A percentile compares a stretch with the other conserved stretches of the same genome.
Conservation (phyloP, 1,284 basidiomycete genomes). For the Ceratobasidium sp. region DNA sequence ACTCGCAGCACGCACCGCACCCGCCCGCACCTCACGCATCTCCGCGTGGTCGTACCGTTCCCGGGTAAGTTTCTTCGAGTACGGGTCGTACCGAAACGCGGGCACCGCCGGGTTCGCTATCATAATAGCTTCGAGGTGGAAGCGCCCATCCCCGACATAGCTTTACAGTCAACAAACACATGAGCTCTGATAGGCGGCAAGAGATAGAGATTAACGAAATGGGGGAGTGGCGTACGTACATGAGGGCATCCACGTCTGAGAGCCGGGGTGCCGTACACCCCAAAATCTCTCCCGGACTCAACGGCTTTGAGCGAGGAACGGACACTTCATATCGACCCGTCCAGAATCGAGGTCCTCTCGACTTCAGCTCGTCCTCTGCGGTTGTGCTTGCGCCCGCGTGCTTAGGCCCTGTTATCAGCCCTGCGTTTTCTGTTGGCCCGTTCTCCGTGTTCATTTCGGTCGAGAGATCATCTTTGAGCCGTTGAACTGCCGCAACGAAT, state of each 20-base stretch:
- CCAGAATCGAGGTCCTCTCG: slow-evolving; percentile 52
- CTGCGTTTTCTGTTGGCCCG: neutral
- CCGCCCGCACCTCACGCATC: slow-evolving; percentile 83
- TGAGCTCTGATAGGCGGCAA: neutral
- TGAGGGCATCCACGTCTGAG: slow-evolving; percentile 78
- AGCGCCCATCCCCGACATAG: slow-evolving; percentile 97
- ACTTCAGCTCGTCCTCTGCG: neutral
- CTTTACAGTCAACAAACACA: slow-evolving; percentile 64
- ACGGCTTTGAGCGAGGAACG: slow-evolving; percentile 92
- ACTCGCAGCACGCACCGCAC: slow-evolving; percentile 82
- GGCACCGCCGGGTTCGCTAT: slow-evolving; percentile 97
- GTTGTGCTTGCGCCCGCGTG: neutral
- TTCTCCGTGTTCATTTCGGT: slow-evolving; percentile 55
- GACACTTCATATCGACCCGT: slow-evolving; percentile 76
- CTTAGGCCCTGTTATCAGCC: neutral
- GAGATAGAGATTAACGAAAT: neutral
- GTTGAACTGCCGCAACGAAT: slow-evolving; percentile 91
- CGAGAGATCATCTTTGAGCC: slow-evolving; percentile 82
- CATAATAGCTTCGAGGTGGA: slow-evolving; percentile 99
- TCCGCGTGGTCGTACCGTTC: slow-evolving; percentile 92
- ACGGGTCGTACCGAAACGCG: slow-evolving; percentile 98
- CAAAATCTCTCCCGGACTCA: slow-evolving; percentile 96
- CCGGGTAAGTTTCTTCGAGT: slow-evolving; percentile 95
- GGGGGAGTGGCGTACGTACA: slow-evolving; percentile 69
- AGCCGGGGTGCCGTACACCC: slow-evolving; percentile 96